Conservation (phyloP, 495 filamentous ascomycete species). For the Emericellopsis terricola region DNA sequence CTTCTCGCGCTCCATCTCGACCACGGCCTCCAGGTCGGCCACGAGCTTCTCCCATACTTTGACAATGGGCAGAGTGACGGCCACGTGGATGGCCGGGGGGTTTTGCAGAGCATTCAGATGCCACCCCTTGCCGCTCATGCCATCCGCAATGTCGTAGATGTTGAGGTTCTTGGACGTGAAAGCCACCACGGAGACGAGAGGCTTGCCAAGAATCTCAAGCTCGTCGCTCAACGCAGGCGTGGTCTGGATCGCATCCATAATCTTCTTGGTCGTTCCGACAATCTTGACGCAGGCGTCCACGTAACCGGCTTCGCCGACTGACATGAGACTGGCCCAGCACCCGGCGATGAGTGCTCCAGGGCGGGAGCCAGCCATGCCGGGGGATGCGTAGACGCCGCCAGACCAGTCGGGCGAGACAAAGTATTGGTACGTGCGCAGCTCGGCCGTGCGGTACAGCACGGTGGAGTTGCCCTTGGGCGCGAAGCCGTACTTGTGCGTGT, state of each 20-base stretch:
- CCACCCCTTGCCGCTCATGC: constrained; percentile 70
- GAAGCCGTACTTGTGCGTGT: constrained; percentile 99
- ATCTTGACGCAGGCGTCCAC: constrained; percentile 70
- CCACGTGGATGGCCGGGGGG: constrained; percentile 88
- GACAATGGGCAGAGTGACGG: constrained; percentile 81
- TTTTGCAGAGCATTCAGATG: constrained; percentile 88
- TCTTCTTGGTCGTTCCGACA: constrained; percentile 69
- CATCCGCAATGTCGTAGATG: constrained; percentile 78
- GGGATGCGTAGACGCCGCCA: constrained; percentile 90
- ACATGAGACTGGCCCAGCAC: constrained; percentile 84
- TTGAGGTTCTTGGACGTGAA: constrained; percentile 65
- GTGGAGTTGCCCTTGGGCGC: constrained; percentile 93
- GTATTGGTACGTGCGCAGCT: constrained; percentile 77
- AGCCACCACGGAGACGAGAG: constrained; percentile 77
- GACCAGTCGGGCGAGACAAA: constrained; percentile 91
- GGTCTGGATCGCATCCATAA: constrained; percentile 55
- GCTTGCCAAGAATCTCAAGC: constrained; percentile 66
- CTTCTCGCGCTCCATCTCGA: constrained; percentile 57
- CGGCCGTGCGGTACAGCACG: constrained; percentile 66
- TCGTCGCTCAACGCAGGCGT: constrained; percentile 47
- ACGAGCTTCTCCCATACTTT: constrained; percentile 62
- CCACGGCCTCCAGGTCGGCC: constrained; percentile 55
- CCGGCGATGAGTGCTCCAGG: constrained; percentile 87
- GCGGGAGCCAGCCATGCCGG: constrained; percentile 74
- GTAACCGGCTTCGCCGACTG: constrained; percentile 77